Conservation (phyloP, 768 basidiomycete genomes). For the Leccinum longicurvipes region DNA sequence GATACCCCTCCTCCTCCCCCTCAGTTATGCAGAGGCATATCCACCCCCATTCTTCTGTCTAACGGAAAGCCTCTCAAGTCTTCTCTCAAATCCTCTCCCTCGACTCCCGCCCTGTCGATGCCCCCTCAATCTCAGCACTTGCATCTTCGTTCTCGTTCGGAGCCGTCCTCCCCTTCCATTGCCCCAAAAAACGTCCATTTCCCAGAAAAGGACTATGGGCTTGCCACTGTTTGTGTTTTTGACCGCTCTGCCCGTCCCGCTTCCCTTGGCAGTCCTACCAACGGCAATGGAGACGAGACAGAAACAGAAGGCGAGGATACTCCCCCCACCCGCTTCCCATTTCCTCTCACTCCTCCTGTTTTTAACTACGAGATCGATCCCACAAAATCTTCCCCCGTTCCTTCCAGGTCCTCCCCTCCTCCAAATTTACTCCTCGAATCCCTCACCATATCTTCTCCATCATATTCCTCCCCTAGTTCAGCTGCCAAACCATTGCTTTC, state of each 20-base stretch:
- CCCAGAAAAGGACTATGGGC: conserved; percentile 57
- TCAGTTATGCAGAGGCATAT: conserved; percentile 34
- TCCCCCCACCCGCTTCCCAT: conserved; percentile 15
- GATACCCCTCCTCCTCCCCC: conserved; percentile 6
- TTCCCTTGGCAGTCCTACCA: conserved; percentile 35
- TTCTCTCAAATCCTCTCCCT: conserved; percentile 60
- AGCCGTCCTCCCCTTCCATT: conserved; percentile 55
- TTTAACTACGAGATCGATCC: conserved; percentile 23
- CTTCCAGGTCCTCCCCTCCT: neutral
- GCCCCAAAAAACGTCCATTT: conserved; percentile 87
- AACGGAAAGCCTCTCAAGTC: conserved; percentile 88
- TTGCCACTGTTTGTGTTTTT: conserved; percentile 63
- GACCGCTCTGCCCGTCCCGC: conserved; percentile 69
- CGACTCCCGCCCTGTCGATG: conserved; percentile 12
- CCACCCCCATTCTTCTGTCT: conserved; percentile 47
- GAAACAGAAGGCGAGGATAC: conserved; percentile 40
- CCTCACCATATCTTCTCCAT: conserved; percentile 24
- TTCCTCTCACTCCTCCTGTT: conserved; percentile 20
- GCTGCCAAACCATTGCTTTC: conserved; percentile 41
- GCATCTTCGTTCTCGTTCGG: conserved; percentile 44
- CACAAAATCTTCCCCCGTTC: conserved; percentile 12
- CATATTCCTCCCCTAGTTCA: conserved; percentile 1
- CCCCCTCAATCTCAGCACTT: conserved; percentile 1
- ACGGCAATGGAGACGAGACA: conserved; percentile 36
- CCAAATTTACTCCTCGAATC: conserved; percentile 40